Base-by-base conservation (phyloP, 148 eudicot genomes). In the Diospyros kaki region DNA sequence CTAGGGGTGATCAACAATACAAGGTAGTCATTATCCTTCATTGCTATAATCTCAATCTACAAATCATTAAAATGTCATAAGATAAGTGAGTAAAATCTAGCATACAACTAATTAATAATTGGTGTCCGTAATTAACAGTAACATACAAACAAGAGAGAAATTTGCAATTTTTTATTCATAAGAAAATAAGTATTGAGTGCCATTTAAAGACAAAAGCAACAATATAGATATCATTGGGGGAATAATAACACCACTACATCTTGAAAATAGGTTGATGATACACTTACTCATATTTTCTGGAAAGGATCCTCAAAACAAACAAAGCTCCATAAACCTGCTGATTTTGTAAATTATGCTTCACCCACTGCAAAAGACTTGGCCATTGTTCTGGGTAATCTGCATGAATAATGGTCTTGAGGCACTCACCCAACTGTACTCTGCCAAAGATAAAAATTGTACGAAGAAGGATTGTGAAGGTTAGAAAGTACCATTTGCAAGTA, bases 311-410 rank as follows among this genome's bases (percentile, higher is more conserved):
- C 78, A 93, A 82, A 73, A 96, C 98, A 83, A 91, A 96, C 77
- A 96, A 82, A 73, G 98, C 97, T 69, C 98, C 98, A 85, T 91
- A 91, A 83, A 96, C 93, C 79, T 96, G 98, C 75, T 96, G 98
- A 58, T 85, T 92, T 85, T 89, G 98, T 63, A 96, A 80, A 86
- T 88, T 96, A 84, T 83, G 91, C 82, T 89, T 93, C 85, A 96
- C 94, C 99, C 99, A 96, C 5, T 82, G 98, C 75, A 96, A 85
- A 82, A 93, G 97, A 70, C 84, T 71, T n/a, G 94, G 97, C 99
- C 99, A 96, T 66, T 96, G 94, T 87, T 96, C 99, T 40, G 99
- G 99, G 74, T 96, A 96, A 78, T 96, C 99, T 54, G 93, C 86
- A 83, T 88, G 89, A 73, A 96, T 87, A 58, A 96, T 88, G 65